Percentiles rank a stretch among this genome's conserved stretches.
Evolutionary conservation across 805 yeast genomes (phyloP).

Genomic region (Candida yuanshanica): DNA sequence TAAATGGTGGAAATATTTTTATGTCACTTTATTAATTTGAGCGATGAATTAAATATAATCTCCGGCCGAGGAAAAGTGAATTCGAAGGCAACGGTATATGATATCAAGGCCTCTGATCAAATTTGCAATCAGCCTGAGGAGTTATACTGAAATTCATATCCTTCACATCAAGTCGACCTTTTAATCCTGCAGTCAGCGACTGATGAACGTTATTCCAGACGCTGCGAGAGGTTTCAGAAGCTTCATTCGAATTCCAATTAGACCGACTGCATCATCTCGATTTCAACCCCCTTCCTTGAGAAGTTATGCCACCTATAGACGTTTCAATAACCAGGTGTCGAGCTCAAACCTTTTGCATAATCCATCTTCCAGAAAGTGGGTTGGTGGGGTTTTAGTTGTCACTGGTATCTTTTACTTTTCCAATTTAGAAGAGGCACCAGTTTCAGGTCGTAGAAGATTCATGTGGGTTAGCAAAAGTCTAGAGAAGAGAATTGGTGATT

Average conservation of each 20-base stretch:
- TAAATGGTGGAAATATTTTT: too few relatives aligned
- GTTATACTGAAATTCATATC: too few relatives aligned
- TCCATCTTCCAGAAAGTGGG: constrained; percentile 24
- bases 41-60: too few relatives aligned
- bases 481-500: constrained; percentile 58
- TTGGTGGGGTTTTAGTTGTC: constrained; percentile 29
- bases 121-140: too few relatives aligned
- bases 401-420: constrained; percentile 38
- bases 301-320: constrained; percentile 33
- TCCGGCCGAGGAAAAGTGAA: too few relatives aligned
- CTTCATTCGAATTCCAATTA: constrained; percentile 1
- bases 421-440: constrained; percentile 74
- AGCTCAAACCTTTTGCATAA: constrained; percentile 14
- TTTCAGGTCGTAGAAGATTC: constrained; percentile 65
- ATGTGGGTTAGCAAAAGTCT: constrained; percentile 64
- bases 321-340: constrained; percentile 26
- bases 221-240: neutral
- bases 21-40: too few relatives aligned
- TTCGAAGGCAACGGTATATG: too few relatives aligned
- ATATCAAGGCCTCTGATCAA: too few relatives aligned
- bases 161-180: too few relatives aligned
- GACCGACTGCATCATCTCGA: neutral
- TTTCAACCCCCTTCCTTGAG: neutral
- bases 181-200: too few relatives aligned
- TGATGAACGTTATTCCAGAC: too few relatives aligned